Evolutionary conservation across 345 rosid species (phyloP).

Genomic region (Populus euphratica): DNA sequence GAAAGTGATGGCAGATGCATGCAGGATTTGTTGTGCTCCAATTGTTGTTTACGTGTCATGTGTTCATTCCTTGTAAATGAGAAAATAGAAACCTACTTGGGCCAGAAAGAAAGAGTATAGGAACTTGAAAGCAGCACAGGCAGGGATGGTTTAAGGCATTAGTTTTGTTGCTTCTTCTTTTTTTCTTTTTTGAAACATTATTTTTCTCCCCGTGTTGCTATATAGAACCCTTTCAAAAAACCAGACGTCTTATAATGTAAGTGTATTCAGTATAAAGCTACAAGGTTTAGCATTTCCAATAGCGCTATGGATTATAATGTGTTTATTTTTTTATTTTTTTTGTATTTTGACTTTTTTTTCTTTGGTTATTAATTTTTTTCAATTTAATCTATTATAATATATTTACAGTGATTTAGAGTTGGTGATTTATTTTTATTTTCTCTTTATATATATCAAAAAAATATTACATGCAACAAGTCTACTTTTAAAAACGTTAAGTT

Average conservation of each 20-base stretch:
- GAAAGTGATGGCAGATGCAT: not conserved
- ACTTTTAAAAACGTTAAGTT: no score
- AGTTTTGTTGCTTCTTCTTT: not conserved
- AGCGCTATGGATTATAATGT: no score
- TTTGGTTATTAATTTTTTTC: no score
- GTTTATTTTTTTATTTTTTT: no score
- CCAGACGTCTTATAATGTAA: not conserved
- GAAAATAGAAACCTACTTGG: not conserved
- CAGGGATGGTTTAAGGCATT: not conserved
- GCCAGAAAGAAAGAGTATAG: not conserved
- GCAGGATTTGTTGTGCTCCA: not conserved
- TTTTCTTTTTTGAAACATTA: not conserved
- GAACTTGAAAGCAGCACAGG: not conserved
- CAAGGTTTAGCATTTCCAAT: no score
- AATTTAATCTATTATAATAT: no score
- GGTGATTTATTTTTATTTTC: no score
- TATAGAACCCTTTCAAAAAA: not conserved
- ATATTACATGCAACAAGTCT: no score
- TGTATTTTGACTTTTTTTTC: no score
- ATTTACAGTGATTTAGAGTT: no score
- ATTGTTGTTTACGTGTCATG: not conserved
- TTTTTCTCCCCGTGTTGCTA: not conserved
- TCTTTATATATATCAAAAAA: no score
- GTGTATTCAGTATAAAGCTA: not conserved
- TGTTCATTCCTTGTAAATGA: slow-evolving; percentile 5